Evolutionary conservation across 805 yeast genomes (phyloP).

Genomic region (Pichia deserticola): DNA sequence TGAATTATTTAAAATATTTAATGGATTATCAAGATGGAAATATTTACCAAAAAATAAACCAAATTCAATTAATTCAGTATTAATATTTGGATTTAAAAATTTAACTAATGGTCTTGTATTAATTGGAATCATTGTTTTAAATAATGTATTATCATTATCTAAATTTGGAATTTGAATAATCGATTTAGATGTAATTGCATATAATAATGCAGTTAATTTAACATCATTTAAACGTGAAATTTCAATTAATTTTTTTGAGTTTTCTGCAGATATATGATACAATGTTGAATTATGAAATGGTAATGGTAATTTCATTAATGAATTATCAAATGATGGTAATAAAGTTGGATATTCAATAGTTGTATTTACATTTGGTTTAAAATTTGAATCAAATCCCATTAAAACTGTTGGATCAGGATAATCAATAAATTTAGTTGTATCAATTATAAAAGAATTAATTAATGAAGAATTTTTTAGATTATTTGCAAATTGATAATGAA

Average conservation of each 20-base stretch:
- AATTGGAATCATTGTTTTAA: slow-evolving; percentile 8
- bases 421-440: background rate
- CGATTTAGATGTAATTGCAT: slow-evolving; percentile 4
- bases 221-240: background rate
- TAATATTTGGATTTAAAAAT: background rate
- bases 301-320: slow-evolving; percentile 1
- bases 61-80: background rate
- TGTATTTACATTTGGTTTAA: background rate
- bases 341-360: background rate
- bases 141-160: background rate
- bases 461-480: background rate
- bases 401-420: slow-evolving; percentile 7
- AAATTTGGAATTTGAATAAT: background rate
- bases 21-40: background rate
- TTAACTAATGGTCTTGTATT: slow-evolving; percentile 4
- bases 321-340: background rate
- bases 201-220: slow-evolving; percentile 9
- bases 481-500: slow-evolving; percentile 2
- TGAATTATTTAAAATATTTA: background rate
- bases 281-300: slow-evolving; percentile 2
- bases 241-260: background rate
- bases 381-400: background rate
- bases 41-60: slow-evolving; percentile 9
- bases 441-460: background rate
- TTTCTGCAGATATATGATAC: background rate